These are phyloP conservation scores for Ichthyophonus hoferi DNA, from an alignment of 208 protist species.

Conservation along the genomic window DNA sequence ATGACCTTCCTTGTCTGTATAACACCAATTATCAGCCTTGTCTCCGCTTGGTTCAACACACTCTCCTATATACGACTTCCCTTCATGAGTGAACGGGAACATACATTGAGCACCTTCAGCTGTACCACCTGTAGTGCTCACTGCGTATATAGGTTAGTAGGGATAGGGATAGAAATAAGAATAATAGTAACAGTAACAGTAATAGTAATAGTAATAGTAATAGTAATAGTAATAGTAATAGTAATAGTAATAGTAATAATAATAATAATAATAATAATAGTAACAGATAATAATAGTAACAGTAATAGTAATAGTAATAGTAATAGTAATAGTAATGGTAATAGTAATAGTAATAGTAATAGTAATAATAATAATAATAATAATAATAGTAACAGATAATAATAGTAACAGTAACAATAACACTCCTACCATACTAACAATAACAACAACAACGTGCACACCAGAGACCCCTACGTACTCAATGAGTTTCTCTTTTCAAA, in stretches of 20 bases:
- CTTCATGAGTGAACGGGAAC: not conserved
- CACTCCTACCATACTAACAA: no score
- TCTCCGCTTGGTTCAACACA: not conserved
- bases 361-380: no score
- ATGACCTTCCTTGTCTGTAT: not conserved
- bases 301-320: not conserved
- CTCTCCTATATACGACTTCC: not conserved
- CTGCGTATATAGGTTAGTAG: not conserved
- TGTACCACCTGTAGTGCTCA: conserved; percentile 6
- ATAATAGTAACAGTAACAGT: no score
- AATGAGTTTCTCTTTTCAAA: conserved; percentile 14
- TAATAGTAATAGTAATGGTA: no score
- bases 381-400: no score
- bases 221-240: not conserved
- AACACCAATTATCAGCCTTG: not conserved
- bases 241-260: not conserved
- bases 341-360: no score
- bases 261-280: not conserved
- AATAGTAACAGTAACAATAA: not conserved
- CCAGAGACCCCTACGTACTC: no score
- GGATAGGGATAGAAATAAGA: not conserved
- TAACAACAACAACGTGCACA: no score
- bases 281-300: not conserved
- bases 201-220: not conserved
- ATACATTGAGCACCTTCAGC: not conserved